These are phyloP conservation scores for Heracleum sosnowskyi DNA, from an alignment of 129 eudicot genomes.

Conservation along the genomic window DNA sequence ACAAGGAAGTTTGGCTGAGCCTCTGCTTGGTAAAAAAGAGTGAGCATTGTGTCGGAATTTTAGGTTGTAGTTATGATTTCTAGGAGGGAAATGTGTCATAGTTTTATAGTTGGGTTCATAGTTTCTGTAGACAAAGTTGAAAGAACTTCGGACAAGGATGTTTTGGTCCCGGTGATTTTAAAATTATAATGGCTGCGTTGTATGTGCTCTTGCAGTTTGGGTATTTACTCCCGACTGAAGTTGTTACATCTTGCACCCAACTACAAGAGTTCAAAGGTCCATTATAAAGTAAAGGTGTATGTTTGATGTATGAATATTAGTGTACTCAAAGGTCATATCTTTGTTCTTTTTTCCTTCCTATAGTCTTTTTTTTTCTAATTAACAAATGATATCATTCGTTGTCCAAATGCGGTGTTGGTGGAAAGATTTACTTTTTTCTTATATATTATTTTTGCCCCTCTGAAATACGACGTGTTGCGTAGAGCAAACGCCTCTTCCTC, in stretches of 20 bases:
- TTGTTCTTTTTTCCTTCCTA: not conserved
- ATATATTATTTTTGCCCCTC: too few species aligned
- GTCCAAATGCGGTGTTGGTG: not conserved
- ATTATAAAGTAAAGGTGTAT: not conserved
- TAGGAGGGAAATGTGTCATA: not conserved
- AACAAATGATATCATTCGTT: not conserved
- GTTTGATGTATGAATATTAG: not conserved
- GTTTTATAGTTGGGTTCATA: not conserved
- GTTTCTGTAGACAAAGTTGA: not conserved
- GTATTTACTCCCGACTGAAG: not conserved
- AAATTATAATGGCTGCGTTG: not conserved
- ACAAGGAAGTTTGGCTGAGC: slow-evolving; percentile 39
- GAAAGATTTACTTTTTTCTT: not conserved
- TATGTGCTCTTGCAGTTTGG: not conserved
- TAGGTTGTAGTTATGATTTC: not conserved
- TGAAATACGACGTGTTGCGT: not conserved
- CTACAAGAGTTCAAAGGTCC: not conserved
- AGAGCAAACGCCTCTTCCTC: not conserved
- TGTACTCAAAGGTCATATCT: not conserved
- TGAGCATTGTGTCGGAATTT: not conserved
- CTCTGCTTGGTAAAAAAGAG: slow-evolving; percentile 33
- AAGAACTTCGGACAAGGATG: not conserved
- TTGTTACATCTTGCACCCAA: not conserved
- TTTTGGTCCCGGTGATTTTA: not conserved
- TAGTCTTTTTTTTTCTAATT: too few species aligned